Base-by-base conservation (phyloP, 192 early-diverging fungal species). In the Chytriomyces confervae region DNA sequence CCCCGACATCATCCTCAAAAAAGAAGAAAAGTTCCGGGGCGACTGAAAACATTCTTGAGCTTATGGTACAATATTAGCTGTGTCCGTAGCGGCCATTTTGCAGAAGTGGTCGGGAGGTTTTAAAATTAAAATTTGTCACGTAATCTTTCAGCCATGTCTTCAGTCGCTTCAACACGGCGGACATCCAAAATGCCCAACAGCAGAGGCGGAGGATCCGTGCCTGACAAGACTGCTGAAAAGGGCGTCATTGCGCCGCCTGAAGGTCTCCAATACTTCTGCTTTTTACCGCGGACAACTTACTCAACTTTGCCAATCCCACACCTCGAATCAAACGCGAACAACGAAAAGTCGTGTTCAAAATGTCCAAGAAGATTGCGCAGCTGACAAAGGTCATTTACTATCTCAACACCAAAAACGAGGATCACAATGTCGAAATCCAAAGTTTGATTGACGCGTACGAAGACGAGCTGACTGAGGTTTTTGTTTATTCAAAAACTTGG, bases 381-480 rank as follows among this genome's bases (percentile, higher is more conserved):
- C 79, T 89, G 11, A 89, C 88, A 1, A 89, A 89, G 76, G 88
- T 89, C 66, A 86, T 89, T 47, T 89, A 89, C 79, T 89, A 83
- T 71, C 82, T 89, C 57, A 89, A 89, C 69, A 88, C 88, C 29
- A 89, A 89, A 73, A 86, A 88, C 75, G 88, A 89, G 78, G 88
- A 89, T 74, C 81, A 85, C 72, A 66, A 66, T 18, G 77, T 82
- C 7, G 85, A 88, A 66, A 77, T 89, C 1, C 82, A 89, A 61
- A 82, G 77, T 61, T 44, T 87, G 9, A 83, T 76, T 8, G 84
- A 85, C 36, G 82, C 81, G 29, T 88, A 87, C 53, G 85, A 88
- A 61, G 81, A 84, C 53, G 87, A 88, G 60, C 77, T 88, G 5
- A 47, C 69, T 7, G 83, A 85, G 66, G 86, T 87, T 44, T 20